These are phyloP conservation scores for Musa troglodytarum DNA, from an alignment of 176 grass and related monocot species.

Conservation along the genomic window DNA sequence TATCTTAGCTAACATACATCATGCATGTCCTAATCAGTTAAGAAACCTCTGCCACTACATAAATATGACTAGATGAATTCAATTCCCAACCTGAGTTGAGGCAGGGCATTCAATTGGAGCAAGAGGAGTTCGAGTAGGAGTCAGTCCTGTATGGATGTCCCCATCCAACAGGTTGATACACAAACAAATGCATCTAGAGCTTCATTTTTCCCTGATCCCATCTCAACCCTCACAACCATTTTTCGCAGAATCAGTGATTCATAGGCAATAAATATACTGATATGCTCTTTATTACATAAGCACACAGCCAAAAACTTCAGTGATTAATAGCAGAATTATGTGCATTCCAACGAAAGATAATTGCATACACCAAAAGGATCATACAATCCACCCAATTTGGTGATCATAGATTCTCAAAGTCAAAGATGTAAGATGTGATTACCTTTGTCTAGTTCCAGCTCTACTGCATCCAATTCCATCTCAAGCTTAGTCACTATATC, in stretches of 20 bases:
- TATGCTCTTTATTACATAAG: not conserved
- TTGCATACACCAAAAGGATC: no score
- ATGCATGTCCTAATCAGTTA: no score
- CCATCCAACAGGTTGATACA: no score
- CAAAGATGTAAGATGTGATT: slow-evolving; percentile 7
- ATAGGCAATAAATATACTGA: not conserved
- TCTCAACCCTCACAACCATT: not conserved
- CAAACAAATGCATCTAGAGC: not conserved
- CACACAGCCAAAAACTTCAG: not conserved
- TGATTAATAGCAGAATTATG: not conserved
- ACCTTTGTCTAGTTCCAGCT: slow-evolving; percentile 92
- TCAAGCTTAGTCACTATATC: slow-evolving; percentile 89
- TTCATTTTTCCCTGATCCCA: not conserved
- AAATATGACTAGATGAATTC: no score
- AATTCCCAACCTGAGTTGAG: no score
- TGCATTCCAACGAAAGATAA: no score
- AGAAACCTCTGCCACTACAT: no score
- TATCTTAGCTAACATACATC: no score
- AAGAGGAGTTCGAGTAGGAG: no score
- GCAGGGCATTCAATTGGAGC: no score
- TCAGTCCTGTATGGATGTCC: no score
- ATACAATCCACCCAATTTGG: not conserved
- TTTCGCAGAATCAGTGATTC: not conserved
- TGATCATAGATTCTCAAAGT: not conserved
- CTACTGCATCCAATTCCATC: slow-evolving; percentile 78